phyloP scores from a whole-genome alignment of 1,284 basidiomycete genomes.

The Schizopora paradoxa region DNA sequence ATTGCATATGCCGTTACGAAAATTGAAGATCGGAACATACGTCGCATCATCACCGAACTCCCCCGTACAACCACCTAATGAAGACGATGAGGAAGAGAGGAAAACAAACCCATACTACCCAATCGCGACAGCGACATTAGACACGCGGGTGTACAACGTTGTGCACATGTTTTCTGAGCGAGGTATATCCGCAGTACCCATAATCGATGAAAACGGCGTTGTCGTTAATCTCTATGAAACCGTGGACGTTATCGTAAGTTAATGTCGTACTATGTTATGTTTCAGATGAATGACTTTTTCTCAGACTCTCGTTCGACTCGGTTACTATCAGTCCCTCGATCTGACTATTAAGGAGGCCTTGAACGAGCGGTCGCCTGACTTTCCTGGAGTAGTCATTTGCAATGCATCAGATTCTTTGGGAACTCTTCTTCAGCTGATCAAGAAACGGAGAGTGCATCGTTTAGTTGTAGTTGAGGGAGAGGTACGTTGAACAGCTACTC shows the following conservation, averaged over 20 bases:
- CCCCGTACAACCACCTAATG: conserved; percentile 24
- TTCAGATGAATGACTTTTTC: conserved; percentile 14
- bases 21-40: conserved; percentile 92
- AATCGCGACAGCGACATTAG: conserved; percentile 86
- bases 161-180: conserved; percentile 98
- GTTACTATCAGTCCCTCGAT: conserved; percentile 92
- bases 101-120: conserved; percentile 71
- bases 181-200: conserved; percentile 95
- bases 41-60: conserved; percentile 44
- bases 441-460: conserved; percentile 90
- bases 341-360: conserved; percentile 94
- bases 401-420: conserved; percentile 92
- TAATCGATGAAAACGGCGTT: conserved; percentile 88
- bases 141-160: conserved; percentile 95
- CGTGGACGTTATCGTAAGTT: conserved; percentile 93
- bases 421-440: conserved; percentile 87
- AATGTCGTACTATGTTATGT: conserved; percentile 1
- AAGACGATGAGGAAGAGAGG: conserved; percentile 34
- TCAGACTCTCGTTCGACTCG: conserved; percentile 92
- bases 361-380: conserved; percentile 86
- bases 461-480: conserved; percentile 89
- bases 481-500: conserved; percentile 33
- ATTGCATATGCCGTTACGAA: conserved; percentile 76
- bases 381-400: conserved; percentile 95
- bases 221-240: conserved; percentile 98